phyloP scores from a whole-genome alignment of 2,329 filamentous ascomycete species.

The Hansfordia pulvinata region DNA sequence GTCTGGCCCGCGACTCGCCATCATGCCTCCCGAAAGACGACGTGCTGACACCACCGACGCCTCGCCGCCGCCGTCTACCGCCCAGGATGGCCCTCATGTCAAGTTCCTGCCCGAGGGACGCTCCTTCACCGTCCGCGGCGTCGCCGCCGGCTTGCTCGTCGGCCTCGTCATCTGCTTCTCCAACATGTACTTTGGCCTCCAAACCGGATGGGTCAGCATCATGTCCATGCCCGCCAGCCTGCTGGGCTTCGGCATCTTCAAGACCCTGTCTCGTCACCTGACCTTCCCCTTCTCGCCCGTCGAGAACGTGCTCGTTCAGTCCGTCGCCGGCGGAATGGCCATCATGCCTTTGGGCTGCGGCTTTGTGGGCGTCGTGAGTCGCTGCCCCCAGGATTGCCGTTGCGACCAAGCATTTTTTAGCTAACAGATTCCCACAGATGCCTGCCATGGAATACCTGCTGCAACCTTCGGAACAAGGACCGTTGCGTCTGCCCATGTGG shows the following conservation, averaged over 20 bases:
- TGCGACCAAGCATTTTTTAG: no score
- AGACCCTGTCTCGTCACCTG: constrained; percentile 57
- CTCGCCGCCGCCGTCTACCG: constrained; percentile 4
- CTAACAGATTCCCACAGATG: constrained; percentile 32
- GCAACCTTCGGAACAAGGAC: constrained; percentile 63
- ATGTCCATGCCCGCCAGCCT: constrained; percentile 97
- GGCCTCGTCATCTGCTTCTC: constrained; percentile 89
- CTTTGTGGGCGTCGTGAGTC: constrained; percentile 69
- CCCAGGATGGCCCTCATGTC: constrained; percentile 4
- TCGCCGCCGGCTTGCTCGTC: constrained; percentile 68
- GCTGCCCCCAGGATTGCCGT: no score
- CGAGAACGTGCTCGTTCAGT: constrained; percentile 94
- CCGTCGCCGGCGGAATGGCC: constrained; percentile 86
- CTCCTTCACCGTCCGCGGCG: constrained; percentile 75
- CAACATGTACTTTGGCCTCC: constrained; percentile 98
- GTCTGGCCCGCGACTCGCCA: no score
- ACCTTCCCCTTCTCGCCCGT: constrained; percentile 79
- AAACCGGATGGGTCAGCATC: constrained; percentile 60
- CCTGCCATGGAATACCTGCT: constrained; percentile 85
- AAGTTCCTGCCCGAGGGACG: constrained; percentile 27
- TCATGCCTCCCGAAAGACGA: constrained; percentile 16
- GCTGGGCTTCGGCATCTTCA: constrained; percentile 91
- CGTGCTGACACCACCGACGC: constrained; percentile 3
- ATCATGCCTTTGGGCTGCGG: constrained; percentile 95
- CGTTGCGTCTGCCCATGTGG: constrained; percentile 56